phyloP scores from a whole-genome alignment of 257 asterid species.

The Nyctanthes arbortristis region DNA sequence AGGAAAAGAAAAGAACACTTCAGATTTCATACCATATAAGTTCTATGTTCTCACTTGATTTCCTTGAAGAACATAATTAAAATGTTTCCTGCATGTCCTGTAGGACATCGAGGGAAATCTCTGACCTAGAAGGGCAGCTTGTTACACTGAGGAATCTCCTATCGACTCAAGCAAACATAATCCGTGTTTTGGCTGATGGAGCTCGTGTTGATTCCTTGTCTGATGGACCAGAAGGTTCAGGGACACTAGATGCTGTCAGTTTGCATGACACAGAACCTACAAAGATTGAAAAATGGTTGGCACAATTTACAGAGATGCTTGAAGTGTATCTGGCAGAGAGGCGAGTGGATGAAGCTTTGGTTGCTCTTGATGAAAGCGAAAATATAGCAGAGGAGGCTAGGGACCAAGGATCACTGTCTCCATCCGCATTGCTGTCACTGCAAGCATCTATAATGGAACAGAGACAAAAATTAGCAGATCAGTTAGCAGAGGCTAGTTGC shows the following conservation, averaged over 20 bases:
- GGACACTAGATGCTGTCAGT: slow-evolving; percentile 35
- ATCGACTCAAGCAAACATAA: slow-evolving; percentile 63
- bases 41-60: slow-evolving; percentile 15
- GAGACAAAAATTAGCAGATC: slow-evolving; percentile 72
- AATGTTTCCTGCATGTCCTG: slow-evolving; percentile 19
- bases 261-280: slow-evolving; percentile 44
- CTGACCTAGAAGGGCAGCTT: slow-evolving; percentile 94
- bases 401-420: slow-evolving; percentile 27
- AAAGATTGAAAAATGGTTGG: slow-evolving; percentile 60
- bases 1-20: too few relatives aligned
- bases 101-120: slow-evolving; percentile 92
- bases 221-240: slow-evolving; percentile 38
- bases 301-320: slow-evolving; percentile 57
- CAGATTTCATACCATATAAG: neutral
- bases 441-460: slow-evolving; percentile 52
- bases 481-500: slow-evolving; percentile 71
- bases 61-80: slow-evolving; percentile 18
- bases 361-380: slow-evolving; percentile 75
- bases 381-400: slow-evolving; percentile 40
- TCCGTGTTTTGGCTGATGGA: slow-evolving; percentile 77
- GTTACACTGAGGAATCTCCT: slow-evolving; percentile 71
- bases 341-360: slow-evolving; percentile 71
- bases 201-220: slow-evolving; percentile 54
- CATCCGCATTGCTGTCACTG: slow-evolving; percentile 41
- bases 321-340: slow-evolving; percentile 84